Evolutionary conservation across 169 alveolate species (phyloP), one percentile per base, ranked within the genome.

Genomic region (Eimeria necatrix): DNA sequence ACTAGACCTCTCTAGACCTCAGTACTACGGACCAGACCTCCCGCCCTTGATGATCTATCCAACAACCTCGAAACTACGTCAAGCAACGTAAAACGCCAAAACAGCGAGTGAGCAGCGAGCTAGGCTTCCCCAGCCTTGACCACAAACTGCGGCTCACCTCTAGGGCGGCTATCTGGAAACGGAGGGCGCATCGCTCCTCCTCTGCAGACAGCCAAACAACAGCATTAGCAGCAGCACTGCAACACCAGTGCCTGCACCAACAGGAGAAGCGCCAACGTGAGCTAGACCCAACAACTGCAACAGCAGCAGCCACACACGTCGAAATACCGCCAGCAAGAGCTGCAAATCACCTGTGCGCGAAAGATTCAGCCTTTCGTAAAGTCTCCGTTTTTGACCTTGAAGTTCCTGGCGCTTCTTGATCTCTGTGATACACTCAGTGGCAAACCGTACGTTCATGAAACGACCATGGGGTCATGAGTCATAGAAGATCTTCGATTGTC

Each of bases 101-200:
- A 2, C 41, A 32, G 41, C 41, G 41, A 32, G 41, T 32, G 41
- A 32, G 41, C 41, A 32, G 41, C 41, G 41, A 32, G 41, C 41
- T 32, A 0, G 41, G 41, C 41, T 32, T 32, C 41, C 41, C 41
- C 41, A 32, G 41, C 41, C 41, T 32, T 32, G 41, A 32, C 41
- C 41, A 32, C 41, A 32, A 32, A 32, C 41, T 32, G 2, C 3
- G 41, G 41, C 41, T 85, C 49, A 85, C 92, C 92, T 85, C 92
- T 24, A 85, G 80, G 18, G 92, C 92, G 18, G 92, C 92, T 85
- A 85, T 85, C 70, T 85, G 92, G 92, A 59, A 85, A 48, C 92
- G 92, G 12, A 85, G 92, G 61, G 92, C 92, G 81, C 92, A 85
- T n/a, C 92, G 92, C 24, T 85, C 92, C 41, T 85, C 92, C 92